Conservation (phyloP, 2,329 filamentous ascomycete species). For the Ophiostoma perfectum region DNA sequence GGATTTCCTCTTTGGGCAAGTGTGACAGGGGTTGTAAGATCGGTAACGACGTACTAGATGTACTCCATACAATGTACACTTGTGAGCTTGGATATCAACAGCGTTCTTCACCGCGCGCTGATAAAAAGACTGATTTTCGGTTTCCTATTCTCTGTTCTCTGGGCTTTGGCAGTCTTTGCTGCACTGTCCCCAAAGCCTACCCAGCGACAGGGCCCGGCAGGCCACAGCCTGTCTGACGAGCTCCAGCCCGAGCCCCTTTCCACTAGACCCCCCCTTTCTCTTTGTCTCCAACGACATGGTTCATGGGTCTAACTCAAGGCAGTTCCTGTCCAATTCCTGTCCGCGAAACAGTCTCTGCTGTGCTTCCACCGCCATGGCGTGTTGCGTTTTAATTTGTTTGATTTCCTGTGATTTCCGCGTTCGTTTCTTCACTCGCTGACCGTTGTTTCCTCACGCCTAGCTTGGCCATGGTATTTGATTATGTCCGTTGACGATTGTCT, state of each 20-base stretch:
- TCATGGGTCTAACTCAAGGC: conserved; percentile 35
- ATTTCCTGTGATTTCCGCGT: no score
- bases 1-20: conserved; percentile 19
- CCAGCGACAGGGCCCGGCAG: not conserved
- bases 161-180: no score
- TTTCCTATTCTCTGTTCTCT: not conserved
- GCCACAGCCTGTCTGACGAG: not conserved
- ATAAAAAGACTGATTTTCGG: no score
- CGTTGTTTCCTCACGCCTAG: no score
- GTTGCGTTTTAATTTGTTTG: not conserved
- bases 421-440: no score
- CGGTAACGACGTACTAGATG: conserved; percentile 1
- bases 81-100: no score
- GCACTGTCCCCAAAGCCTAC: no score
- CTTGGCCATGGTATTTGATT: no score
- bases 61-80: not conserved
- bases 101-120: no score
- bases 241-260: conserved; percentile 18
- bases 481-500: no score
- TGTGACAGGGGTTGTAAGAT: conserved; percentile 13
- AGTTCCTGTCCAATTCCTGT: conserved; percentile 13
- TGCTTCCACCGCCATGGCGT: not conserved
- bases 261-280: conserved; percentile 23
- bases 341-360: not conserved
- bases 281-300: conserved; percentile 37